These are phyloP conservation scores for Omphalea diandra DNA, from an alignment of 441 rosid genomes.

Conservation along the genomic window DNA sequence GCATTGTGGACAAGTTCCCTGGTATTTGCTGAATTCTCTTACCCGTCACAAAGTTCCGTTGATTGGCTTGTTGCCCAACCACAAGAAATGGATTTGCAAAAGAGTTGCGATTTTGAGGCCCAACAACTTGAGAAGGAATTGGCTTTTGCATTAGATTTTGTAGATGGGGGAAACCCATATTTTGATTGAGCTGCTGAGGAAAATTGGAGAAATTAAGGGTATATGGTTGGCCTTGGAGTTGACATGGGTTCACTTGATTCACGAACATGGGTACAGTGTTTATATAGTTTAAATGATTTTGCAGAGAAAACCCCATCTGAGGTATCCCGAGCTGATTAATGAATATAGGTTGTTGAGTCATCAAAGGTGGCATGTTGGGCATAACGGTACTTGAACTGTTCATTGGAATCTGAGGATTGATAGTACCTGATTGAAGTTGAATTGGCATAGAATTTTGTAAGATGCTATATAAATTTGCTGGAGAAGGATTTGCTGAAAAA, in stretches of 20 bases:
- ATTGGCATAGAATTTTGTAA: conserved; percentile 37
- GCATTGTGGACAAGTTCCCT: conserved; percentile 30
- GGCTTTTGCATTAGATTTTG: conserved; percentile 40
- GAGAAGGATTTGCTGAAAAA: conserved; percentile 27
- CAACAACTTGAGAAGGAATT: conserved; percentile 42
- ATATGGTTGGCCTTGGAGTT: conserved; percentile 37
- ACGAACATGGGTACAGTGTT: conserved; percentile 30
- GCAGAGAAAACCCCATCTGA: conserved; percentile 28
- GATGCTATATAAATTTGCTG: conserved; percentile 22
- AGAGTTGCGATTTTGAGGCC: conserved; percentile 33
- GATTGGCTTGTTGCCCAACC: conserved; percentile 32
- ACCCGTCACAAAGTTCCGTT: conserved; percentile 32
- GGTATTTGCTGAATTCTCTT: conserved; percentile 30
- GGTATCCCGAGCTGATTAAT: conserved; percentile 36
- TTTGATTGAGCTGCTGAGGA: conserved; percentile 42
- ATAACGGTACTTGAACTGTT: conserved; percentile 20
- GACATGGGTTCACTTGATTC: conserved; percentile 34
- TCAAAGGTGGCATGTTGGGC: conserved; percentile 35
- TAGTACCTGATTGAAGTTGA: conserved; percentile 45
- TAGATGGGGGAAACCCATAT: conserved; percentile 35
- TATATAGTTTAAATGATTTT: conserved; percentile 25
- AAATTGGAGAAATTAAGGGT: conserved; percentile 37
- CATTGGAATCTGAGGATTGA: conserved; percentile 42
- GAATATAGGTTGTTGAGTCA: conserved; percentile 41
- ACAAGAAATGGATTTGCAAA: conserved; percentile 29